These are phyloP conservation scores for Buxus sempervirens DNA, from an alignment of 164 flowering plant genomes.

Conservation along the genomic window DNA sequence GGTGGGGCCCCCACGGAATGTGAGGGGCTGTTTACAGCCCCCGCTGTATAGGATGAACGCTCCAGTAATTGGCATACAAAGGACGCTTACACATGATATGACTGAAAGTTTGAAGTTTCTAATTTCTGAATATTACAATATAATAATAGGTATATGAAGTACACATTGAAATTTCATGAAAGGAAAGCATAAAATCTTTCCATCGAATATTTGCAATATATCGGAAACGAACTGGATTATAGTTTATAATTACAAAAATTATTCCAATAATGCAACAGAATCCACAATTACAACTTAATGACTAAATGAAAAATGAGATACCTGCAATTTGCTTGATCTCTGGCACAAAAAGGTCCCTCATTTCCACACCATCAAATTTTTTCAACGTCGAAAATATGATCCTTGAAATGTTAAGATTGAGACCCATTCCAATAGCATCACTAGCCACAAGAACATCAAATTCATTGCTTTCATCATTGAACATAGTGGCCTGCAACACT, in stretches of 20 bases:
- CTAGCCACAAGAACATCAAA: conserved; percentile 97
- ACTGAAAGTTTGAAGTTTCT: not conserved
- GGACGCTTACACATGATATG: not conserved
- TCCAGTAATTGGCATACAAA: too few species aligned
- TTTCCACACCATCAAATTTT: conserved; percentile 77
- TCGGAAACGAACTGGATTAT: not conserved
- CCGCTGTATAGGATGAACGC: too few species aligned
- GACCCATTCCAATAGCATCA: conserved; percentile 99
- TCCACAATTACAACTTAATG: not conserved
- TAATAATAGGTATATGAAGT: not conserved
- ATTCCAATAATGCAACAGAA: not conserved
- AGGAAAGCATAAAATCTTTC: not conserved
- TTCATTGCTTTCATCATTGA: conserved; percentile 83
- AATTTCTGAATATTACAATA: not conserved
- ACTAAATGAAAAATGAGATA: conserved; percentile 17
- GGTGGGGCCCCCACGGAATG: too few species aligned
- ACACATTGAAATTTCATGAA: not conserved
- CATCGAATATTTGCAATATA: not conserved
- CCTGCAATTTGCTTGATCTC: conserved; percentile 99
- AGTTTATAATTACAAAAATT: not conserved
- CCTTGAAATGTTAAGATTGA: conserved; percentile 88
- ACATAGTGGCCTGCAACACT: conserved; percentile 81
- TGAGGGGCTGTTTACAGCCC: too few species aligned
- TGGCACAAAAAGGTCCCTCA: conserved; percentile 67
- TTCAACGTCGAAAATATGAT: conserved; percentile 77